These are phyloP conservation scores for Naganishia albida DNA, from an alignment of 1,284 basidiomycete species.

Conservation along the genomic window DNA sequence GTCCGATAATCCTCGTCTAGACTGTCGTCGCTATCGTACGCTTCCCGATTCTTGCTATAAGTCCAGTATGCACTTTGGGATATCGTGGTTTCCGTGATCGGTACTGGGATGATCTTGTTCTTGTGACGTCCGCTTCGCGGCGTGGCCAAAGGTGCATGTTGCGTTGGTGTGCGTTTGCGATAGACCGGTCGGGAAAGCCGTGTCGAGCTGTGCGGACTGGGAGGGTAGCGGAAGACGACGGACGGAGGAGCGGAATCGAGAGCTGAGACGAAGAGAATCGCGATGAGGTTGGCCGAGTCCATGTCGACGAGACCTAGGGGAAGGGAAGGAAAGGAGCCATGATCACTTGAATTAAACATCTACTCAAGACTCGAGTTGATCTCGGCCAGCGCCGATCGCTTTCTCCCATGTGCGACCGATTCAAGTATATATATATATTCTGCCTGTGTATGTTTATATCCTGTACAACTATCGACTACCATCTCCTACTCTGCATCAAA, in stretches of 20 bases:
- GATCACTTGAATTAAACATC: background rate
- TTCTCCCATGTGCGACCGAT: background rate
- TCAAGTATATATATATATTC: background rate
- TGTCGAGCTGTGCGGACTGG: slow-evolving; percentile 46
- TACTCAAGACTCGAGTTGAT: background rate
- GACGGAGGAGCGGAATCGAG: slow-evolving; percentile 42
- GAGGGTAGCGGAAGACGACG: slow-evolving; percentile 48
- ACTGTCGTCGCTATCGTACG: slow-evolving; percentile 33
- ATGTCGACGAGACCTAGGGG: background rate
- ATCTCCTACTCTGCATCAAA: slow-evolving; percentile 45
- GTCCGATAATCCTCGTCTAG: slow-evolving; percentile 27
- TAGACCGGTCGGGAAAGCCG: slow-evolving; percentile 41
- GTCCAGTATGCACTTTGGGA: slow-evolving; percentile 27
- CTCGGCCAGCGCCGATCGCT: slow-evolving; percentile 15
- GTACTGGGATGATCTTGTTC: slow-evolving; percentile 12
- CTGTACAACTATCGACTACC: background rate
- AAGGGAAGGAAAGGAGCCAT: background rate
- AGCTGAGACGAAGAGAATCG: slow-evolving; percentile 48
- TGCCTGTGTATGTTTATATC: background rate
- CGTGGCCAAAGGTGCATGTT: slow-evolving; percentile 6
- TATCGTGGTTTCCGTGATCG: slow-evolving; percentile 25
- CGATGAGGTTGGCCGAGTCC: slow-evolving; percentile 50
- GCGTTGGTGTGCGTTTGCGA: slow-evolving; percentile 21
- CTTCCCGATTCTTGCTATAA: slow-evolving; percentile 27
- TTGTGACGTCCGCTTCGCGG: slow-evolving; percentile 1